A percentile compares a stretch with the other conserved stretches of the same genome.
Evolutionary conservation across 495 filamentous ascomycete genomes (phyloP).

Genomic region (Viridothelium virens): DNA sequence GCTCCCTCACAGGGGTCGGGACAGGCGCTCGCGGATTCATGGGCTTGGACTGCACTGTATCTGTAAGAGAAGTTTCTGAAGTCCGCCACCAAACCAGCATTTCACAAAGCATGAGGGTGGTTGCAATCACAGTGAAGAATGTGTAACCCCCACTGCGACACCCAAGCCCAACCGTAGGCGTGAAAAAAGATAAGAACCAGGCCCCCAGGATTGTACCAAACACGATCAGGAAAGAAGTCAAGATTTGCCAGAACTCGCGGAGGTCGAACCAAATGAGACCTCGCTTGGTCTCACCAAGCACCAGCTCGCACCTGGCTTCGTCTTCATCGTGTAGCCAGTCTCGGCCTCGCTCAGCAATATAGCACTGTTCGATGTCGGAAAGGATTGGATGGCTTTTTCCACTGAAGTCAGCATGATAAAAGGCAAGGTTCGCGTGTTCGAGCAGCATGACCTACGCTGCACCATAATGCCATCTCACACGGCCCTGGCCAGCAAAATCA

Average conservation of each 20-base stretch:
- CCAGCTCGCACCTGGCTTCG: slow-evolving; percentile 33
- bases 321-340: slow-evolving; percentile 35
- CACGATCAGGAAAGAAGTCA: slow-evolving; percentile 33
- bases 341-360: slow-evolving; percentile 34
- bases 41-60: too few relatives aligned
- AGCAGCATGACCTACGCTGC: slow-evolving; percentile 26
- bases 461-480: slow-evolving; percentile 40
- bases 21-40: too few relatives aligned
- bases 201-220: slow-evolving; percentile 32
- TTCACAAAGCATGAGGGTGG: slow-evolving; percentile 33
- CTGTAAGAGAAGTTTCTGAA: too few relatives aligned
- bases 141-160: slow-evolving; percentile 45
- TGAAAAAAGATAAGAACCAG: slow-evolving; percentile 40
- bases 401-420: not conserved
- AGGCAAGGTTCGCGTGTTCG: not conserved
- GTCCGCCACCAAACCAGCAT: slow-evolving; percentile 36
- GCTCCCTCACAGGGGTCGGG: not conserved
- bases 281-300: slow-evolving; percentile 28
- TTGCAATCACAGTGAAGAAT: slow-evolving; percentile 35
- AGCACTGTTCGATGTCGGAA: slow-evolving; percentile 36
- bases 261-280: slow-evolving; percentile 40
- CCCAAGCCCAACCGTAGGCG: slow-evolving; percentile 44
- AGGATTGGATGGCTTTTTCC: slow-evolving; percentile 36
- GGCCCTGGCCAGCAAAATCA: slow-evolving; percentile 43
- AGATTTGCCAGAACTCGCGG: slow-evolving; percentile 40